These are phyloP conservation scores for Berkeleyomyces basicola DNA, from an alignment of 2,329 filamentous ascomycete species.

Conservation along the genomic window DNA sequence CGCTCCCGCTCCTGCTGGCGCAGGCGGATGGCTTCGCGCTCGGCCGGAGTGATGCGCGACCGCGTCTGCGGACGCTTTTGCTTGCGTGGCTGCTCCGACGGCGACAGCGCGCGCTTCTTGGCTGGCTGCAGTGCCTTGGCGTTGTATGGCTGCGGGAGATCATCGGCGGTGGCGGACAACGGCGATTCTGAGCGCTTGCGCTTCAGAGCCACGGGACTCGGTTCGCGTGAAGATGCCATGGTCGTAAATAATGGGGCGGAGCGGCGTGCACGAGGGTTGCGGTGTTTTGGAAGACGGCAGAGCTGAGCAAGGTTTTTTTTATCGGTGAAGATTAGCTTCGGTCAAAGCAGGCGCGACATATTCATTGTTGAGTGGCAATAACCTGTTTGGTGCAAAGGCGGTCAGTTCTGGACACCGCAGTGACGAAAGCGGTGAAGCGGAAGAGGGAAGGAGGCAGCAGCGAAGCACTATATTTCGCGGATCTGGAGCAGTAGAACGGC, in stretches of 20 bases:
- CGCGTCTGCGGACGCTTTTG: slow-evolving; percentile 52
- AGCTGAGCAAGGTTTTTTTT: background rate
- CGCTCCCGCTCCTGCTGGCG: slow-evolving; percentile 38
- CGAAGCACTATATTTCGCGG: background rate
- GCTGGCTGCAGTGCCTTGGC: slow-evolving; percentile 40
- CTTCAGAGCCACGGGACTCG: slow-evolving; percentile 15
- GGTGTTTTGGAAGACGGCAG: background rate
- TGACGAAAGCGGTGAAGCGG: background rate
- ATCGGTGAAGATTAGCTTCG: background rate
- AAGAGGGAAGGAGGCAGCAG: background rate
- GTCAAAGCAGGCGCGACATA: background rate
- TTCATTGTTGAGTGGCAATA: background rate
- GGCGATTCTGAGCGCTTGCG: slow-evolving; percentile 25
- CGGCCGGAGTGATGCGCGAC: slow-evolving; percentile 48
- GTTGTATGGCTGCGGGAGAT: slow-evolving; percentile 43
- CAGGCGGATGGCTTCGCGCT: slow-evolving; percentile 50
- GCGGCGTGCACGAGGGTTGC: background rate
- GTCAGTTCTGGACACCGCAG: background rate
- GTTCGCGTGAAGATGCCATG: slow-evolving; percentile 2
- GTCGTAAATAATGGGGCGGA: background rate
- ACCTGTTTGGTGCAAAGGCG: background rate
- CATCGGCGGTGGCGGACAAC: slow-evolving; percentile 18
- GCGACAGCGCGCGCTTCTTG: slow-evolving; percentile 40
- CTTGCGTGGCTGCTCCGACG: slow-evolving; percentile 42
- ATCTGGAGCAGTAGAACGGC: no score